phyloP scores from a whole-genome alignment of 192 early-diverging fungal species.

The Coemansia sp. region DNA sequence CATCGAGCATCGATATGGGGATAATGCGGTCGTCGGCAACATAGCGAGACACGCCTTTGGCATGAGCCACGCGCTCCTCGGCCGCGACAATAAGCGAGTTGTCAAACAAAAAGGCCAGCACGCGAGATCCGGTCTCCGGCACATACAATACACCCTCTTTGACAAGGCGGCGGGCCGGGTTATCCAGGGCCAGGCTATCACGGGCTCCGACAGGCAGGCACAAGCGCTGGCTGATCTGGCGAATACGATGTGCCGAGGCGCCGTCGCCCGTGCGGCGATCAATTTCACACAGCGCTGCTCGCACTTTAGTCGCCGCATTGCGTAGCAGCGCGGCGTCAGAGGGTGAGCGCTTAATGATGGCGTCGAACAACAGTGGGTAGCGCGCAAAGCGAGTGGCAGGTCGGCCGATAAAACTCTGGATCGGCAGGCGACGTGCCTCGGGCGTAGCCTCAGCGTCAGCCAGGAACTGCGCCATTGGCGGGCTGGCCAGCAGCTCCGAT shows the following conservation, averaged over 20 bases:
- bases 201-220: constrained; percentile 37
- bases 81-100: constrained; percentile 53
- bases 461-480: constrained; percentile 73
- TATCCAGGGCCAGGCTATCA: constrained; percentile 49
- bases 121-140: constrained; percentile 22
- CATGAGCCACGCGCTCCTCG: constrained; percentile 42
- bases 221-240: constrained; percentile 51
- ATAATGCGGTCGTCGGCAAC: constrained; percentile 52
- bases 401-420: constrained; percentile 86
- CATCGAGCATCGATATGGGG: constrained; percentile 55
- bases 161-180: constrained; percentile 33
- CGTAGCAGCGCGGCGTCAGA: constrained; percentile 60
- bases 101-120: constrained; percentile 56
- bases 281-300: constrained; percentile 37
- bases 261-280: constrained; percentile 50
- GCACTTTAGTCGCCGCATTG: constrained; percentile 32
- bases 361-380: constrained; percentile 82
- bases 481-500: constrained; percentile 68
- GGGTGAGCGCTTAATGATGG: constrained; percentile 73
- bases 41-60: constrained; percentile 44
- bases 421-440: constrained; percentile 74
- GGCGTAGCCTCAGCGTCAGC: constrained; percentile 74
- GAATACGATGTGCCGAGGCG: constrained; percentile 36
- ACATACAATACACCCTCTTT: constrained; percentile 41
- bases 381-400: constrained; percentile 86